Conservation (phyloP, 2,329 filamentous ascomycete species). For the Pestalotiopsis sp. region DNA sequence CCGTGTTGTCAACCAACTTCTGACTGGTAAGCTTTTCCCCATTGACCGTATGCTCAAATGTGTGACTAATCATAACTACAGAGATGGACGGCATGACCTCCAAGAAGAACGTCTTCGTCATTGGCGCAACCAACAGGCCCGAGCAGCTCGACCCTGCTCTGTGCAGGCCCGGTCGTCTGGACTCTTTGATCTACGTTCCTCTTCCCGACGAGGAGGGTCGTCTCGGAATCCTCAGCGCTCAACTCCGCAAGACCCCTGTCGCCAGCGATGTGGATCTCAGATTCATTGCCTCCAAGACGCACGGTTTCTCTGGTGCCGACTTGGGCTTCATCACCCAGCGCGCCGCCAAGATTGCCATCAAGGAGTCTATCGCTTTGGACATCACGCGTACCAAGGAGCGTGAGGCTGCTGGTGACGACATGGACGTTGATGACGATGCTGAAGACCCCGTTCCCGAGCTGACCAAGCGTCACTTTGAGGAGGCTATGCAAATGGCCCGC, state of each 20-base stretch:
- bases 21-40: conserved; percentile 73
- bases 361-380: conserved; percentile 86
- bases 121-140: conserved; percentile 96
- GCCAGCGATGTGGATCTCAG: conserved; percentile 82
- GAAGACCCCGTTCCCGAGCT: conserved; percentile 96
- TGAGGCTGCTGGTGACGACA: conserved; percentile 79
- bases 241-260: conserved; percentile 97
- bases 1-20: conserved; percentile 98
- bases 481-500: conserved; percentile 94
- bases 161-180: conserved; percentile 97
- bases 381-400: conserved; percentile 93
- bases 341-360: conserved; percentile 98
- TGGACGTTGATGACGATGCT: conserved; percentile 79
- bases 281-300: conserved; percentile 94
- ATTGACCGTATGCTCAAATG: background rate
- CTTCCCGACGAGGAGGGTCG: conserved; percentile 91
- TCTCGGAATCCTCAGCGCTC: conserved; percentile 86
- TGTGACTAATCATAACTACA: conserved; percentile 37
- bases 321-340: conserved; percentile 98
- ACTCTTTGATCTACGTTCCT: conserved; percentile 97
- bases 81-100: conserved; percentile 99
- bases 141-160: conserved; percentile 98
- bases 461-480: conserved; percentile 96
- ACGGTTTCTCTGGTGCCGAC: conserved; percentile 99
- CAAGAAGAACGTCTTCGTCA: conserved; percentile 99